Evolutionary conservation across 1,284 basidiomycete species (phyloP), one percentile per base, ranked within the genome.

Genomic region (Rhizoctonia solani): DNA sequence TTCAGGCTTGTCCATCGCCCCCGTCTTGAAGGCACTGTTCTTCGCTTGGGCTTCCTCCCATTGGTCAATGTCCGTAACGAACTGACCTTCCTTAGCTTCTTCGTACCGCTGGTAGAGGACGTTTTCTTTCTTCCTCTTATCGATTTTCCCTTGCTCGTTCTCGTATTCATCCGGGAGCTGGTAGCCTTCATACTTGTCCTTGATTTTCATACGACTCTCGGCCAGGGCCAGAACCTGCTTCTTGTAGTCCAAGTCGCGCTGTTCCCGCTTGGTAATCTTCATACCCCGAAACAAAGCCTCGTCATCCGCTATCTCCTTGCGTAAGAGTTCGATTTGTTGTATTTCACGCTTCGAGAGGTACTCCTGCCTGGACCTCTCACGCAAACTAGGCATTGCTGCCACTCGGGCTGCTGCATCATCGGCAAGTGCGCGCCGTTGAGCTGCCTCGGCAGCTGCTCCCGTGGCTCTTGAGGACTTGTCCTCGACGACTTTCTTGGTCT

Each of bases 121-220:
- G 72, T 91, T 89, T 75, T 96, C 88, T 76, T 98, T 96, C 79
- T 94, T 95, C 81, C 97, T 95, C 78, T 88, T 90, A 83, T 99
- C 95, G 70, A 99, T 92, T 77, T 95, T 96, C n/a, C 97, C 97
- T 76, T 98, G 93, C 74, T 98, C 96, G 0, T 96, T 99, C 73
- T 98, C 85, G 75, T 99, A 99, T 78, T 99, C 96, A 73, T 97
- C 95, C 0, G 95, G 95, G 41, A 97, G 83, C 79, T 90, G 90
- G 74, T 98, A 98, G 3, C 95, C 95, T 70, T 97, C 95, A 77
- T 85, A 92, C 70, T 93, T 92, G 79, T 97, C 95, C 75, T 95
- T 92, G 70, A 99, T 97, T 74, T 87, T 89, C 70, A 95, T 83
- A 21, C 95, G 86, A 75, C 96, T 95, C 77, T 99, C 95, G 68